Evolutionary conservation across 176 grass and related monocot species (phyloP).

Genomic region (Oryza longistaminata): DNA sequence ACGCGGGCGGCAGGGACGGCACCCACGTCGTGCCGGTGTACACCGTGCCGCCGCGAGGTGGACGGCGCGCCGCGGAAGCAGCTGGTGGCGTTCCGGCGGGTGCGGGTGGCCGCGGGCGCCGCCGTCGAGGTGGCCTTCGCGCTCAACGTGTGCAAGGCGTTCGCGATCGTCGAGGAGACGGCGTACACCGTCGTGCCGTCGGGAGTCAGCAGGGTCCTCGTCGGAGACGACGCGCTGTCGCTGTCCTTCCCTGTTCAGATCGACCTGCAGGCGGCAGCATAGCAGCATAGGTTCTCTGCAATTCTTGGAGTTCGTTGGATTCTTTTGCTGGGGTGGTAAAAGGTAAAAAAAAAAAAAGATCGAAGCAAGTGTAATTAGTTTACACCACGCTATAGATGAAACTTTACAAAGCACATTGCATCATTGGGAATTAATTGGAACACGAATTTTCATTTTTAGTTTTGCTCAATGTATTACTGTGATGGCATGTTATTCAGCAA

Average conservation of each 20-base stretch:
- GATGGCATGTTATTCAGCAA: background rate
- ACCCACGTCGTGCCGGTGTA: slow-evolving; percentile 36
- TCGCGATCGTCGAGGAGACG: slow-evolving; percentile 44
- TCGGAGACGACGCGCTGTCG: slow-evolving; percentile 26
- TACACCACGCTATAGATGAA: slow-evolving; percentile 32
- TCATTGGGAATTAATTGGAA: background rate
- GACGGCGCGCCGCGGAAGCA: slow-evolving; percentile 42
- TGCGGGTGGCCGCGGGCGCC: slow-evolving; percentile 15
- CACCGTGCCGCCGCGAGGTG: slow-evolving; percentile 43
- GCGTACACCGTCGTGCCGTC: slow-evolving; percentile 50
- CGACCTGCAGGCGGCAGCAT: background rate
- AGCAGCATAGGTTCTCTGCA: background rate
- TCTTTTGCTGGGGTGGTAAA: background rate
- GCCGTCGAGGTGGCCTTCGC: slow-evolving; percentile 24
- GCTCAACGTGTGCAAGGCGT: slow-evolving; percentile 42
- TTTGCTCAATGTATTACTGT: background rate
- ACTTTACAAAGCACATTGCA: background rate
- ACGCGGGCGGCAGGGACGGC: slow-evolving; percentile 29
- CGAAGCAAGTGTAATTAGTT: slow-evolving; percentile 43
- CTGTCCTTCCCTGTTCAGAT: slow-evolving; percentile 33
- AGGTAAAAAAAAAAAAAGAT: background rate
- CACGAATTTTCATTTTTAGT: background rate
- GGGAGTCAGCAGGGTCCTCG: slow-evolving; percentile 31
- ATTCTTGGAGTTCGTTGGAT: background rate
- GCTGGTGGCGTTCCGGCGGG: slow-evolving; percentile 39